phyloP scores from a whole-genome alignment of 2,329 filamentous ascomycete genomes.

The Botrytis elliptica region DNA sequence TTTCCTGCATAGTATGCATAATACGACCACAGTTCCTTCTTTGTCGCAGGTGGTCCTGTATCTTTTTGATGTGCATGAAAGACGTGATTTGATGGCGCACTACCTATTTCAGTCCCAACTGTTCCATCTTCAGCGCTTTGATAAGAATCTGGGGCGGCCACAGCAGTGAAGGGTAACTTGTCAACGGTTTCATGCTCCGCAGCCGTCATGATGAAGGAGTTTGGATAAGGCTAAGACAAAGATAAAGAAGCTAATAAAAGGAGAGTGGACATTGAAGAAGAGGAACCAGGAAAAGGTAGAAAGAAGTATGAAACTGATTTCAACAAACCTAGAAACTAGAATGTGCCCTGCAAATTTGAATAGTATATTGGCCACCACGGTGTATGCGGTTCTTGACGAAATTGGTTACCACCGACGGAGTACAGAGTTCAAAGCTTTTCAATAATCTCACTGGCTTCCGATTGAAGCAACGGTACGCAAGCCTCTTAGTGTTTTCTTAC shows the following conservation, averaged over 20 bases:
- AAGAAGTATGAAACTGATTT: background rate
- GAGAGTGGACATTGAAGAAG: background rate
- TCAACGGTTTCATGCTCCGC: conserved; percentile 9
- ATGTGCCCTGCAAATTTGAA: background rate
- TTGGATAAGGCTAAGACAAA: background rate
- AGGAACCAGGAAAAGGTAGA: background rate
- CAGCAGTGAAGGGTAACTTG: conserved; percentile 32
- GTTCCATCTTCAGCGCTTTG: conserved; percentile 26
- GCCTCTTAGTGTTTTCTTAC: background rate
- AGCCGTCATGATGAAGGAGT: conserved; percentile 6
- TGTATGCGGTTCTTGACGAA: background rate
- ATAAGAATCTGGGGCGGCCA: conserved; percentile 28
- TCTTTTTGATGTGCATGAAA: conserved; percentile 7
- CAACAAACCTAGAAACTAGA: conserved; percentile 2
- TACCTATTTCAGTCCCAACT: background rate
- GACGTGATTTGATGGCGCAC: background rate
- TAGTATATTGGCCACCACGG: background rate
- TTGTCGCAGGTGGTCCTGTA: conserved; percentile 31
- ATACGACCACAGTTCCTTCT: conserved; percentile 36
- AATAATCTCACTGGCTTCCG: background rate
- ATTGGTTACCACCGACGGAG: background rate
- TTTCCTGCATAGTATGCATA: conserved; percentile 38
- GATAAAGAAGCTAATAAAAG: background rate
- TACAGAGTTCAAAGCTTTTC: background rate
- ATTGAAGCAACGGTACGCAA: background rate